Evolutionary conservation across 768 basidiomycete species (phyloP), one percentile per base, ranked within the genome.

Genomic region (Dentipellis sp.): DNA sequence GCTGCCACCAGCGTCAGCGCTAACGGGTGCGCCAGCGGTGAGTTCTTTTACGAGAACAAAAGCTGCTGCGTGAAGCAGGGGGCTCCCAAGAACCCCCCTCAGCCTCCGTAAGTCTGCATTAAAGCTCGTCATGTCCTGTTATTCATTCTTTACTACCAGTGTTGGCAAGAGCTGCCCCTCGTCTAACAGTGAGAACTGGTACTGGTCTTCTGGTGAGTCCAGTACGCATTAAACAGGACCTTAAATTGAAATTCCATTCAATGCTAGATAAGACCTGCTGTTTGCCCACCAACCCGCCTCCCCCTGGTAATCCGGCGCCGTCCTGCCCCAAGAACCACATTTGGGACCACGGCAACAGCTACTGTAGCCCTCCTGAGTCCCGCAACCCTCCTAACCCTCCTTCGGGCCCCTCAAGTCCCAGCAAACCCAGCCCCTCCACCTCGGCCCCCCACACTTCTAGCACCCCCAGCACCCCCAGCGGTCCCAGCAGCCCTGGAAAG

Each of bases 61-160:
- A 21, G 50, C 21, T 58, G 56, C 56, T 64, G 63, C 53, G 55
- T 37, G 6, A 42, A 52, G 17, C 51, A 47, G 1, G 47, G 47
- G 11, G 73, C 75, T 40, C 74, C 76, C 1, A 65, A 70, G 6
- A 59, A 59, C 21, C 65, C 71, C 4, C 70, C 74, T 5, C 51
- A 67, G 16, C 77, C 78, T 29, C 76, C 78, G 57, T 57, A 29
- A 52, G 62, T 45, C 7, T 47, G 10, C 19, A 29, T 57, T 19
- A 10, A 17, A 23, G 14, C 11, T n/a, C 11, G 50, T n/a, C 19
- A 34, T 19, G 19, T 35, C 11, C 10, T 47, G 29, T 17, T 53
- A 40, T 38, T 19, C 38, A 54, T 2, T 34, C 19, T 12, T 6
- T 11, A 1, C 10, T 37, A 21, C 9, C 29, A 56, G 52, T 42